A percentile compares a stretch with the other conserved stretches of the same genome.
These are phyloP conservation scores for Cyberlindnera maclurae DNA, from an alignment of 805 yeast genomes.

Conservation along the genomic window DNA sequence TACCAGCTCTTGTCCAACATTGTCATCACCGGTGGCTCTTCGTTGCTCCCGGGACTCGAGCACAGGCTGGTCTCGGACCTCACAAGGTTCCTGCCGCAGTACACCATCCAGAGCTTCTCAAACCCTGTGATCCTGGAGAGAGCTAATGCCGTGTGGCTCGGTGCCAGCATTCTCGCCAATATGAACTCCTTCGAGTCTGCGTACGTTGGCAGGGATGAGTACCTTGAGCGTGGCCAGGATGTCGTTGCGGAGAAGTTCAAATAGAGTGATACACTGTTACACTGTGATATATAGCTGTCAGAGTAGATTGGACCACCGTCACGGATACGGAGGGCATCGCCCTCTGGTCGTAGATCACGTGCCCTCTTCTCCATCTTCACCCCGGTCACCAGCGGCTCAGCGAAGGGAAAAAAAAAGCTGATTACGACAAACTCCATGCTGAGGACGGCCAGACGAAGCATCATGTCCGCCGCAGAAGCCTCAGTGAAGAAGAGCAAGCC, in stretches of 20 bases:
- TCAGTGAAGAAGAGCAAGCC: constrained; percentile 2
- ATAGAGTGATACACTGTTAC: constrained; percentile 13
- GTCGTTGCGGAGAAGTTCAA: constrained; percentile 37
- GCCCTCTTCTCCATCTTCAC: background rate
- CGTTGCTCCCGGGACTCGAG: constrained; percentile 63
- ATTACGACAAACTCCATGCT: background rate
- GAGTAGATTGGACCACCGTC: too few species aligned
- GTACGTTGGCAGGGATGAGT: constrained; percentile 68
- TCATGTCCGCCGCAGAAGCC: constrained; percentile 4
- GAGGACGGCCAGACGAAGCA: background rate
- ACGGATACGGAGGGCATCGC: too few species aligned
- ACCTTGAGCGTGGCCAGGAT: constrained; percentile 60
- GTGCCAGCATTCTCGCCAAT: constrained; percentile 70
- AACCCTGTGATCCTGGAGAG: constrained; percentile 62
- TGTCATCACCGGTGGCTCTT: constrained; percentile 67
- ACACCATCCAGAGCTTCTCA: constrained; percentile 49
- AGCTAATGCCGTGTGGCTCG: constrained; percentile 67
- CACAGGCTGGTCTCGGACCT: constrained; percentile 61
- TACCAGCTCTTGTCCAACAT: constrained; percentile 50
- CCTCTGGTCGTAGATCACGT: too few species aligned
- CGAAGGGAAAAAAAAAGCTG: background rate
- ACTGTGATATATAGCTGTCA: background rate
- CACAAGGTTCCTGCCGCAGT: constrained; percentile 55
- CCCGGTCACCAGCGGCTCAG: too few species aligned
- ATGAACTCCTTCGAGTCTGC: constrained; percentile 77